A percentile compares a stretch with the other conserved stretches of the same genome.
Evolutionary conservation across 139 green algal genomes (phyloP).

Genomic region (Coelastrella sp.): DNA sequence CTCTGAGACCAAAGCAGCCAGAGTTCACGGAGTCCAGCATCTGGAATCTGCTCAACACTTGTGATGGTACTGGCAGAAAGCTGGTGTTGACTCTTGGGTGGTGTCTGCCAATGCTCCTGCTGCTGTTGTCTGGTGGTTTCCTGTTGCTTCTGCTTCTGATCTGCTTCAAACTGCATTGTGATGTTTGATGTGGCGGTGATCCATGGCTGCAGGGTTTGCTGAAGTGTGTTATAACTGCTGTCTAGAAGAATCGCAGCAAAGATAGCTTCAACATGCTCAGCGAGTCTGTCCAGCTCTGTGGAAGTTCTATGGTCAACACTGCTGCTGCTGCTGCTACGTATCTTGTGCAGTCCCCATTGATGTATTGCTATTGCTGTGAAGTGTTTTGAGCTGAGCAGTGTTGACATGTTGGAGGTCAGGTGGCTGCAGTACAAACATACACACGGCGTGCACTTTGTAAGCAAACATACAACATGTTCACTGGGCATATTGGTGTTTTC

Average conservation of each 20-base stretch:
- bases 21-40: too few species aligned
- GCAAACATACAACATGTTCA: too few species aligned
- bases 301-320: background rate
- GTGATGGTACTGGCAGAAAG: too few species aligned
- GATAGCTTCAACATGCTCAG: background rate
- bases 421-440: background rate
- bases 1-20: too few species aligned
- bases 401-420: background rate
- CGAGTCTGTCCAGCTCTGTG: background rate
- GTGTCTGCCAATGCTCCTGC: background rate
- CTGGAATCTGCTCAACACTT: too few species aligned
- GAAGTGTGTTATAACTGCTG: background rate
- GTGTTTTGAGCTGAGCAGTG: background rate
- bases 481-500: too few species aligned
- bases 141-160: too few species aligned
- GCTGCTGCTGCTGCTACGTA: background rate
- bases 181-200: background rate
- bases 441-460: too few species aligned
- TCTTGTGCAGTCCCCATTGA: background rate
- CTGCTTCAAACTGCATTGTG: background rate
- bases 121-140: too few species aligned
- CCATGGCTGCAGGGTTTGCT: background rate
- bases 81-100: background rate
- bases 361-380: background rate
- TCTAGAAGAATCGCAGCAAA: background rate